Base-by-base conservation (phyloP, 305 asterid species). In the Solanum aculeatissimum region DNA sequence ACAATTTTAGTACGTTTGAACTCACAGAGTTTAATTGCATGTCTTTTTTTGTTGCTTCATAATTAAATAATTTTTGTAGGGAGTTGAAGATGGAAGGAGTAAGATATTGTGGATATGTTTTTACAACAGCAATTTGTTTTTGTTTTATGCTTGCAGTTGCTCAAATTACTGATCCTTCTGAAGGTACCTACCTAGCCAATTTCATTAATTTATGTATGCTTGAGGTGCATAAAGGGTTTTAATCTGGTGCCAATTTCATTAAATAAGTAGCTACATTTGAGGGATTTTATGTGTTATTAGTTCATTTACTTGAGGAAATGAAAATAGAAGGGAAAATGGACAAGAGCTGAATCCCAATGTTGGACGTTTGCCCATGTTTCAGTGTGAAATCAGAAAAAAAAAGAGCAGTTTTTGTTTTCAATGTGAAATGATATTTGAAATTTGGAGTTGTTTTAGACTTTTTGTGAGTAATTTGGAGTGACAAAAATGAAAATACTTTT, bases 151-250 rank as follows among this genome's bases (percentile, higher is more conserved):
- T 86, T 40, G 65, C 81, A 14, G 63, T 63, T 82, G 84, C 85
- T 42, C 89, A 55, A 25, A 69, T 82, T 53, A 87, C 92, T 86
- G 86, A 88, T 83, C 91, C 92, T 38, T 71, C 89, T 49, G 90
- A 90, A 87, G 91, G 92, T 83, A 29, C 32, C 13, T 43, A 75
- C 15, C 21, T 29, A 60, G 25, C 25, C 23, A 35, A 35, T 72
- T 62, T 62, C 19, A 25, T 38, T 69, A 38, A 38, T 70, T 72
- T 43, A 71, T 43, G 12, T 60, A 23, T 60, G 35, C 9, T 43
- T 42, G 10, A 35, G 18, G 9, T 62, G 38, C 69, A 62, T 62
- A 23, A 23, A 60, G 16, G 16, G 32, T 58, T 47, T 47, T 47
- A 47, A 12, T 58, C 21, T 58, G 14, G 6, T 58, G 29, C 10